Evolutionary conservation across 768 basidiomycete species (phyloP).

Genomic region (Naganishia antarctica): DNA sequence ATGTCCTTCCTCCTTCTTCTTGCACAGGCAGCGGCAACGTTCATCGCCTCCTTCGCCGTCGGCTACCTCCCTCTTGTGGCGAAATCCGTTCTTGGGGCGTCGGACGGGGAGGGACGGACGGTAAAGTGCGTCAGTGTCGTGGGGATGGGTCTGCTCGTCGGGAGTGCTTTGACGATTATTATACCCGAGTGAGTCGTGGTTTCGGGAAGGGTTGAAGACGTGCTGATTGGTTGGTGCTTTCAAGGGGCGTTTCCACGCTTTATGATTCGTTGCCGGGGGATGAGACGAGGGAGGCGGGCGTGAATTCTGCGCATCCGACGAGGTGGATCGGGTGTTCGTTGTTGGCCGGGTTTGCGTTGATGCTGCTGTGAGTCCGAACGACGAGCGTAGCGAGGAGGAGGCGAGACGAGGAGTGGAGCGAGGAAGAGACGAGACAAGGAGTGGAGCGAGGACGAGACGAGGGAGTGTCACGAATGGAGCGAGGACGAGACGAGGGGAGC

Average conservation of each 20-base stretch:
- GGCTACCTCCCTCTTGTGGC: slow-evolving; percentile 74
- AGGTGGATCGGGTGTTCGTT: slow-evolving; percentile 46
- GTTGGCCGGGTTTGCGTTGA: slow-evolving; percentile 47
- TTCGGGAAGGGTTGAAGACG: slow-evolving; percentile 62
- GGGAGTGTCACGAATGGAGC: no score
- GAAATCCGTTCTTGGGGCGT: slow-evolving; percentile 44
- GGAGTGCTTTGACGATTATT: slow-evolving; percentile 83
- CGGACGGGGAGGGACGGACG: neutral
- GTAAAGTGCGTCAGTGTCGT: slow-evolving; percentile 54
- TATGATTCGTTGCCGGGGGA: slow-evolving; percentile 36
- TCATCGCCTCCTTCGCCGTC: slow-evolving; percentile 55
- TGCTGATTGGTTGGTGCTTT: slow-evolving; percentile 45
- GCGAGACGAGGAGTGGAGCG: neutral
- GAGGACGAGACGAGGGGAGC: no score
- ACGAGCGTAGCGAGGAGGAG: neutral
- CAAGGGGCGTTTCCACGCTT: slow-evolving; percentile 44
- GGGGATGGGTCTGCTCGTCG: slow-evolving; percentile 79
- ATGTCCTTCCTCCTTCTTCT: slow-evolving; percentile 48
- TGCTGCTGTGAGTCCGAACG: slow-evolving; percentile 43
- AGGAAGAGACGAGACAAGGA: neutral
- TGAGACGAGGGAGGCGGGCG: slow-evolving; percentile 32
- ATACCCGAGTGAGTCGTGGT: slow-evolving; percentile 74
- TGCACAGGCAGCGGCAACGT: slow-evolving; percentile 46
- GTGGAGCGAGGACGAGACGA: no score
- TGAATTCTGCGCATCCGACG: slow-evolving; percentile 24